Conservation (phyloP, 2,329 filamentous ascomycete species). For the Nothomitra cinnamomea region DNA sequence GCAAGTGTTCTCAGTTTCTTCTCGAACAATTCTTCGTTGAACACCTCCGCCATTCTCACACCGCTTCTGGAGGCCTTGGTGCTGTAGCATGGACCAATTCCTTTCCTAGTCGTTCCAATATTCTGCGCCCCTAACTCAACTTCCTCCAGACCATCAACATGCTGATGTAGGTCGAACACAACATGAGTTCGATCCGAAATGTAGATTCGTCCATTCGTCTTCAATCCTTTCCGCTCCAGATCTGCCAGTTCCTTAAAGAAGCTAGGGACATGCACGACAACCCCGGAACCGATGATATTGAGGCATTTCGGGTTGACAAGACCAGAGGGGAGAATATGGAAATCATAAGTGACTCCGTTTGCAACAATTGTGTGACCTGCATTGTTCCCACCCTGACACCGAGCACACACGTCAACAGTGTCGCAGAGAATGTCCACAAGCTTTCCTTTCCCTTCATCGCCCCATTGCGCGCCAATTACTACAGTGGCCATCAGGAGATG, state of each 20-base stretch:
- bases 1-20: slow-evolving; percentile 44
- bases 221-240: slow-evolving; percentile 42
- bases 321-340: slow-evolving; percentile 36
- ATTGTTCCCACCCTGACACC: slow-evolving; percentile 44
- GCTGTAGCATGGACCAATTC: slow-evolving; percentile 40
- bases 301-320: slow-evolving; percentile 52
- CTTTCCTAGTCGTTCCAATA: slow-evolving; percentile 33
- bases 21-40: slow-evolving; percentile 49
- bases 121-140: slow-evolving; percentile 27
- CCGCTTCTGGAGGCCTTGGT: slow-evolving; percentile 48
- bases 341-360: slow-evolving; percentile 19
- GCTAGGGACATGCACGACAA: slow-evolving; percentile 48
- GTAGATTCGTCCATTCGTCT: slow-evolving; percentile 41
- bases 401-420: slow-evolving; percentile 37
- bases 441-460: slow-evolving; percentile 42
- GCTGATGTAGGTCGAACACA: slow-evolving; percentile 46
- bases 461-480: slow-evolving; percentile 43
- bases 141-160: slow-evolving; percentile 53
- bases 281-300: slow-evolving; percentile 57
- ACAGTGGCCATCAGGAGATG: slow-evolving; percentile 31
- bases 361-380: slow-evolving; percentile 34
- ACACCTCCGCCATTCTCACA: slow-evolving; percentile 49
- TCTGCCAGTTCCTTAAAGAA: slow-evolving; percentile 50
- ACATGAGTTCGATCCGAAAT: slow-evolving; percentile 47
- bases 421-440: slow-evolving; percentile 39